Percentiles rank a stretch among this genome's conserved stretches.
Evolutionary conservation across 768 basidiomycete species (phyloP).

Genomic region (Mrakia blollopis): DNA sequence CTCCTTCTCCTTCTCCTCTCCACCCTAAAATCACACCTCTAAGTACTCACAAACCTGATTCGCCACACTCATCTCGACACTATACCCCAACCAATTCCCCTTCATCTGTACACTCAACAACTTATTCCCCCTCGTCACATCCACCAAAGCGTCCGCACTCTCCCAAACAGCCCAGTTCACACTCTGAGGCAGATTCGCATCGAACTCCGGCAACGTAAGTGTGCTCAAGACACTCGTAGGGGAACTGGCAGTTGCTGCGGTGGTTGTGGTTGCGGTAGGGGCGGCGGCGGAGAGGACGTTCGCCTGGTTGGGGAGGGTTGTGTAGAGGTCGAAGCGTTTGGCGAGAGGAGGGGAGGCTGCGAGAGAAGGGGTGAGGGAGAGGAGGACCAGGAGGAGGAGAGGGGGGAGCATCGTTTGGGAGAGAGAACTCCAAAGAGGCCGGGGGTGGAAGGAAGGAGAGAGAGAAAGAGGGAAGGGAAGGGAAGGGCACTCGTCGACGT

Average conservation of each 20-base stretch:
- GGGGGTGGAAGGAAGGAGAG: neutral
- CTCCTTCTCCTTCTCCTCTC: neutral
- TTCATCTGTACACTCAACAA: constrained; percentile 6
- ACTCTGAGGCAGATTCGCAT: neutral
- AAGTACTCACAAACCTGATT: constrained; percentile 56
- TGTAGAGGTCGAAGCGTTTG: constrained; percentile 26
- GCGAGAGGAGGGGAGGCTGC: neutral
- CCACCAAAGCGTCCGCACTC: constrained; percentile 22
- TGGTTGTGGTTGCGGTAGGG: neutral
- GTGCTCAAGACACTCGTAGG: neutral
- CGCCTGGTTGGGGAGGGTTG: constrained; percentile 7
- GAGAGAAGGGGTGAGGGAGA: neutral
- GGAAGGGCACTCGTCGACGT: neutral
- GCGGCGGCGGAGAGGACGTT: neutral
- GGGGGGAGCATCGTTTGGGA: neutral
- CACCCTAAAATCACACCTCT: too few relatives aligned
- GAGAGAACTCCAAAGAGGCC: neutral
- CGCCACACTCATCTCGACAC: constrained; percentile 68
- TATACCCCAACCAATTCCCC: constrained; percentile 63
- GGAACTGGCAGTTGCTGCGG: neutral
- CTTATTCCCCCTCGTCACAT: neutral
- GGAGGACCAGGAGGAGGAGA: neutral
- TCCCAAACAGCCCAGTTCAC: constrained; percentile 6
- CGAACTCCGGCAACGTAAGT: constrained; percentile 2
- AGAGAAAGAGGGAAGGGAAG: neutral